phyloP scores from a whole-genome alignment of 441 rosid species.

The Pelargonium cotyledonis region DNA sequence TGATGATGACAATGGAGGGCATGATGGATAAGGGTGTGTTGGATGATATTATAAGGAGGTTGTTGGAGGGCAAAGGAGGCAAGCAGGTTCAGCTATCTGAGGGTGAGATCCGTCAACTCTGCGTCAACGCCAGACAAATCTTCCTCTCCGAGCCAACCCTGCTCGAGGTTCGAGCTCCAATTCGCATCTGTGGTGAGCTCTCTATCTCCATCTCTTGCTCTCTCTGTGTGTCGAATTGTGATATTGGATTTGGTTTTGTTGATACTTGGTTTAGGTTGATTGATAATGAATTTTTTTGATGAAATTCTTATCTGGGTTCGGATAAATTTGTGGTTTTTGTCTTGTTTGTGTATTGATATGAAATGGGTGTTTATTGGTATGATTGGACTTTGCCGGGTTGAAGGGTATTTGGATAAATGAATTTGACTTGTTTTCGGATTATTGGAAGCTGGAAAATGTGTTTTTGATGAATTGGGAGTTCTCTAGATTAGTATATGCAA shows the following conservation, averaged over 20 bases:
- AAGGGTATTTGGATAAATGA: not conserved
- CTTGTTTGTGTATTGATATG: not conserved
- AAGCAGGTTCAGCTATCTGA: conserved; percentile 94
- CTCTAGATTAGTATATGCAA: no score
- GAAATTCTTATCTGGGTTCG: conserved; percentile 11
- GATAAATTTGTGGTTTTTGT: not conserved
- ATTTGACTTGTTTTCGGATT: not conserved
- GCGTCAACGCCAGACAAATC: conserved; percentile 91
- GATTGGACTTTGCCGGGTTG: not conserved
- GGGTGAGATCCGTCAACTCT: conserved; percentile 93
- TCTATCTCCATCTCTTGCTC: conserved; percentile 14
- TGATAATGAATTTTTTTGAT: not conserved
- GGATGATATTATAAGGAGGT: conserved; percentile 91
- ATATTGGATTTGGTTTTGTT: not conserved
- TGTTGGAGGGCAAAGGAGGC: conserved; percentile 86
- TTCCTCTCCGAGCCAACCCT: conserved; percentile 85
- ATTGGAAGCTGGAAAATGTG: not conserved
- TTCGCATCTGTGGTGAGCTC: conserved; percentile 76
- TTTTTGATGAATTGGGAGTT: not conserved
- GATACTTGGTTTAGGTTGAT: conserved; percentile 3
- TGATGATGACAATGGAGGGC: conserved; percentile 90
- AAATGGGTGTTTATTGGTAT: not conserved
- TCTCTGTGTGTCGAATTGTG: no score
- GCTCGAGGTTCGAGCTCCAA: conserved; percentile 73
- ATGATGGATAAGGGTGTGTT: conserved; percentile 74